Evolutionary conservation across 106 monocot genomes (phyloP).

Genomic region (Phalaenopsis aphrodite): DNA sequence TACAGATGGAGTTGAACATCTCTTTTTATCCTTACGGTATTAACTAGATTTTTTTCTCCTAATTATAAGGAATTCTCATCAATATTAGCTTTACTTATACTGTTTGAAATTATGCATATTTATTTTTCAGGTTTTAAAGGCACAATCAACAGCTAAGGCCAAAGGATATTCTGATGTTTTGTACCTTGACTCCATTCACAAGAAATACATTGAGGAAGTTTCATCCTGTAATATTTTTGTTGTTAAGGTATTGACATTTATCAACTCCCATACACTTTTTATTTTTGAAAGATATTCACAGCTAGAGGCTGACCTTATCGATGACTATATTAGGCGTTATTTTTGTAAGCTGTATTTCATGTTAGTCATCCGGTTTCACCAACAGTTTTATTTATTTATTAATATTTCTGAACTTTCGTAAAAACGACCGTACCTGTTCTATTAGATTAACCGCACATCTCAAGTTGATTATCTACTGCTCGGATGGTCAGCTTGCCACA

Average conservation of each 20-base stretch:
- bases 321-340: neutral
- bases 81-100: neutral
- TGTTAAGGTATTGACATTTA: conserved; percentile 49
- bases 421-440: no score
- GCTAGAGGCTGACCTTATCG: neutral
- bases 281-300: neutral
- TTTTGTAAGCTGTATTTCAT: no score
- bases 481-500: no score
- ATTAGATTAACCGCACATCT: no score
- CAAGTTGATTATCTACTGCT: no score
- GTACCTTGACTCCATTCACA: conserved; percentile 76
- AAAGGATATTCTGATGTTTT: conserved; percentile 88
- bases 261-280: neutral
- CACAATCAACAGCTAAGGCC: conserved; percentile 62
- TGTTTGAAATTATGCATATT: neutral
- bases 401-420: no score
- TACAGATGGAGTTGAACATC: no score
- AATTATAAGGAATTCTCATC: neutral
- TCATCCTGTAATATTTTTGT: conserved; percentile 89
- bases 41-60: neutral
- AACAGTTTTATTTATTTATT: neutral
- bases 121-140: conserved; percentile 60
- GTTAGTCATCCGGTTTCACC: neutral
- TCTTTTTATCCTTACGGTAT: neutral
- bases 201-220: conserved; percentile 83